Conservation (phyloP, 2,329 filamentous ascomycete species). For the Ophiostoma australiae region DNA sequence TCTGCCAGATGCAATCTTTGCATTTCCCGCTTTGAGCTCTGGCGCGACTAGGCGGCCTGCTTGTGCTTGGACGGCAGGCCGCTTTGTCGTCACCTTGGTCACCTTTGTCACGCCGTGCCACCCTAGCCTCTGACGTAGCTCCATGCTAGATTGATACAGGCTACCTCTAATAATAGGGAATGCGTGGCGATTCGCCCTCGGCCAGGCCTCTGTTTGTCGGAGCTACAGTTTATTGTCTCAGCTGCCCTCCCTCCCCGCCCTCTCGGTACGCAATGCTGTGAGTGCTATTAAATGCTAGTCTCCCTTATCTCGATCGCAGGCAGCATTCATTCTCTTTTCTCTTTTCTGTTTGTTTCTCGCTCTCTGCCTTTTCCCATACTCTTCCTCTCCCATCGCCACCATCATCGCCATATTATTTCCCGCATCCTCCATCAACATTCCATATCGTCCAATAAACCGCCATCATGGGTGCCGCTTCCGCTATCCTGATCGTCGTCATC, state of each 20-base stretch:
- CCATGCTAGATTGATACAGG: background rate
- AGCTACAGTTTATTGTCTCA: conserved; percentile 1
- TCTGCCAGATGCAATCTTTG: background rate
- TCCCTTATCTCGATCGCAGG: conserved; percentile 5
- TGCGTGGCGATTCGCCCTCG: background rate
- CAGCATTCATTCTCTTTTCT: background rate
- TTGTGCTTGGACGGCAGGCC: background rate
- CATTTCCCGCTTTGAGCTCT: background rate
- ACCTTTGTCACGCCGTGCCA: conserved; percentile 3
- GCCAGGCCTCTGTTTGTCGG: background rate
- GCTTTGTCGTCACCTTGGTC: background rate
- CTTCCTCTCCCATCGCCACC: background rate
- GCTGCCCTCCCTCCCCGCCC: conserved; percentile 6
- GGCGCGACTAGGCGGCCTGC: background rate
- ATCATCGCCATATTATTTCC: background rate
- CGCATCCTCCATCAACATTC: background rate
- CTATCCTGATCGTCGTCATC: conserved; percentile 47
- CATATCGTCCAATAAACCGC: conserved; percentile 6
- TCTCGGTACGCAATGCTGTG: background rate
- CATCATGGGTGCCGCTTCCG: conserved; percentile 46
- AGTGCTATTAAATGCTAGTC: background rate
- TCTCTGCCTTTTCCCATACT: background rate
- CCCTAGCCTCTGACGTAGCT: conserved; percentile 3
- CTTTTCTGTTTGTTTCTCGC: background rate
- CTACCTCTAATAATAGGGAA: background rate